Evolutionary conservation across 768 basidiomycete species (phyloP).

Genomic region (Dentipellis sp.): DNA sequence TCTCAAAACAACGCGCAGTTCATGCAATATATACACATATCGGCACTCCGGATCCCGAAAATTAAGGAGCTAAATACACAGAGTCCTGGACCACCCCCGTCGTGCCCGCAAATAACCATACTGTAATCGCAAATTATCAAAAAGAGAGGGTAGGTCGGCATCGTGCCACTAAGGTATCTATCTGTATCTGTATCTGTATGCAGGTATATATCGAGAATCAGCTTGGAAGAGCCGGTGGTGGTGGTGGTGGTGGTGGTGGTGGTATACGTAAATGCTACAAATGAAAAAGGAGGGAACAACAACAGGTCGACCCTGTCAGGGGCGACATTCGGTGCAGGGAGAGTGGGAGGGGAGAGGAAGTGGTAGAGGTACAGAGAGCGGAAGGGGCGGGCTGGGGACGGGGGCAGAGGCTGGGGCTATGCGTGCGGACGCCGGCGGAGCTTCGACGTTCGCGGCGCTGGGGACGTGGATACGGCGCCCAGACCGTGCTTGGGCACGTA

Average conservation of each 20-base stretch:
- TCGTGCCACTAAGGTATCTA: not conserved
- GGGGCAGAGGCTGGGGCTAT: not conserved
- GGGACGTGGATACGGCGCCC: constrained; percentile 43
- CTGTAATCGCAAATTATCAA: not conserved
- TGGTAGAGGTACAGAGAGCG: too few relatives aligned
- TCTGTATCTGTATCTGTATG: not conserved
- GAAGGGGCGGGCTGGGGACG: not conserved
- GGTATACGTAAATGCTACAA: not conserved
- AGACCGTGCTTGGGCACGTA: constrained; percentile 76
- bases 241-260: not conserved
- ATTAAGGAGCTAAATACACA: too few relatives aligned
- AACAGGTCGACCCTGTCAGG: not conserved
- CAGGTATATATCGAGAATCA: not conserved
- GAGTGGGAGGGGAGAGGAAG: not conserved
- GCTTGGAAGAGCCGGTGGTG: not conserved
- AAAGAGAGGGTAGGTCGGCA: not conserved
- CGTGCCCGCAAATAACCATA: not conserved
- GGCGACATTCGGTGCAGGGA: not conserved
- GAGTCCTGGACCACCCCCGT: not conserved
- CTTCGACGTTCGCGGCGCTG: constrained; percentile 42
- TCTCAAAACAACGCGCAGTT: too few relatives aligned
- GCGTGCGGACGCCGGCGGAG: constrained; percentile 36
- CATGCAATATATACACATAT: too few relatives aligned
- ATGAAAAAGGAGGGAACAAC: not conserved
- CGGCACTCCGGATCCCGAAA: too few relatives aligned